Conservation (phyloP, 805 yeast genomes). For the Tetrapisispora pingtungensis region DNA sequence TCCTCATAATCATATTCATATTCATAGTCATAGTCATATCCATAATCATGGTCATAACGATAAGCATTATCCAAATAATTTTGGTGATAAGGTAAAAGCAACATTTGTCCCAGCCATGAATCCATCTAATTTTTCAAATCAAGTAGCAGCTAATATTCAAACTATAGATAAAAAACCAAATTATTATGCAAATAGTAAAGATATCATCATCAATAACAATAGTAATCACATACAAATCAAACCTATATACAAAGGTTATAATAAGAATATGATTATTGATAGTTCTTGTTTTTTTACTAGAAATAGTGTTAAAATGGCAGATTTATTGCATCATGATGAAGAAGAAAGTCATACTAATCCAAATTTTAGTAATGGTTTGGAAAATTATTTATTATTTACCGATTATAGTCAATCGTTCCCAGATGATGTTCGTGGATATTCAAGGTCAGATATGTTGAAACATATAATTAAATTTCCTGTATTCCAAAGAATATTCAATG, state of each 20-base stretch:
- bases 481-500: not conserved
- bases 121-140: no score
- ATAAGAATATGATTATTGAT: not conserved
- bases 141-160: no score
- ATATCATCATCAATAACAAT: not conserved
- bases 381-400: not conserved
- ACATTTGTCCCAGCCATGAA: not conserved
- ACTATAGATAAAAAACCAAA: no score
- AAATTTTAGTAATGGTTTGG: no score
- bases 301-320: conserved; percentile 1
- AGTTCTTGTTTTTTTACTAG: conserved; percentile 1
- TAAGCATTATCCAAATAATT: no score
- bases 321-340: not conserved
- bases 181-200: not conserved
- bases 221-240: not conserved
- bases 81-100: no score
- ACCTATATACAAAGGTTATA: not conserved
- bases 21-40: no score
- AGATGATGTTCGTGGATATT: no score
- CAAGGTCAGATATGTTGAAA: not conserved
- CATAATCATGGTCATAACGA: no score
- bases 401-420: not conserved
- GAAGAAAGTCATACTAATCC: not conserved
- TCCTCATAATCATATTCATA: no score
- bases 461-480: not conserved